A percentile compares a stretch with the other conserved stretches of the same genome.
phyloP scores from a whole-genome alignment of 1,284 basidiomycete species.

The Neonothopanus nambi region DNA sequence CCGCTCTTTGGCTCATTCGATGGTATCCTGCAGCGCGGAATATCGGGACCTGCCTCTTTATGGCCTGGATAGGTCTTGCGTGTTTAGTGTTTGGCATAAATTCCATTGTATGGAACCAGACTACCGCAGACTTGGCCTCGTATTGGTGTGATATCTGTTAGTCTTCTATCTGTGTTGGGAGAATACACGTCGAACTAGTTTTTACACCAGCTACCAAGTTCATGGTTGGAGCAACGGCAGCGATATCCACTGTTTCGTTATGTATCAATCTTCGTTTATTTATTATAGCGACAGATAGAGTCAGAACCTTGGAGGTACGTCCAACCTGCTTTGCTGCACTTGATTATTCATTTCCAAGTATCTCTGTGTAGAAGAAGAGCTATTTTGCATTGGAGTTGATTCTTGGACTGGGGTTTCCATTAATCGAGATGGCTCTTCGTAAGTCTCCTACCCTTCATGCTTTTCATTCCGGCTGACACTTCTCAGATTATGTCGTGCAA shows the following conservation, averaged over 20 bases:
- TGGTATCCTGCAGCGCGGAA: slow-evolving; percentile 3
- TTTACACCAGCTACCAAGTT: slow-evolving; percentile 7
- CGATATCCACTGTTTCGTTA: slow-evolving; percentile 6
- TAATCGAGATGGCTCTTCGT: slow-evolving; percentile 14
- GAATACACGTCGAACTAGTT: background rate
- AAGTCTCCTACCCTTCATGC: background rate
- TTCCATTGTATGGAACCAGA: slow-evolving; percentile 7
- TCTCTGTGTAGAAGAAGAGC: background rate
- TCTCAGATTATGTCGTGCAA: slow-evolving; percentile 12
- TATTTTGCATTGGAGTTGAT: background rate
- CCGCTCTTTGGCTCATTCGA: no score
- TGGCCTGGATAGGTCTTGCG: slow-evolving; percentile 11
- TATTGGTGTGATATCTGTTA: slow-evolving; percentile 14
- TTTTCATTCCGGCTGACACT: background rate
- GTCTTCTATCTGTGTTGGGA: background rate
- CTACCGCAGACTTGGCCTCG: background rate
- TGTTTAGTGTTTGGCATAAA: slow-evolving; percentile 9
- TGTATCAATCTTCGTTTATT: slow-evolving; percentile 13
- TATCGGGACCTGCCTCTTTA: slow-evolving; percentile 12
- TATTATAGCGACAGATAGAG: slow-evolving; percentile 10
- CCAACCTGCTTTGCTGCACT: background rate
- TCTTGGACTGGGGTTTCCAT: slow-evolving; percentile 8
- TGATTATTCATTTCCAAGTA: background rate
- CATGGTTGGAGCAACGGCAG: slow-evolving; percentile 5
- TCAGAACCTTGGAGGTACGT: slow-evolving; percentile 7